Percentiles rank a stretch among this genome's conserved stretches.
These are phyloP conservation scores for Chaetomium fimeti DNA, from an alignment of 495 filamentous ascomycete species.

Conservation along the genomic window DNA sequence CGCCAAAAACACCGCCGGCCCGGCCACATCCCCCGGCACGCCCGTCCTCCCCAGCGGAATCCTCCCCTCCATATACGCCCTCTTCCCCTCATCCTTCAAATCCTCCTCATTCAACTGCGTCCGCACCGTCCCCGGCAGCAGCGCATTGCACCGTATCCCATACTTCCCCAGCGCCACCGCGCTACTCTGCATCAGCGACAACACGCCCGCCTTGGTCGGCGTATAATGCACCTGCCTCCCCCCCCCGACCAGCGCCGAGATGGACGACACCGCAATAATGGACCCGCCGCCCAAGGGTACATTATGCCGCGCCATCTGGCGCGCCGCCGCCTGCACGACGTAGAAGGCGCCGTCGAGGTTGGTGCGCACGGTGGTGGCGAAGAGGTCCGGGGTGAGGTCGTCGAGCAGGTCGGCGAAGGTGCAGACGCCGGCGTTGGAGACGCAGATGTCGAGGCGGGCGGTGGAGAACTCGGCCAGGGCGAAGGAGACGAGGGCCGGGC, in stretches of 20 bases:
- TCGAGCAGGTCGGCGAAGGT: slow-evolving; percentile 79
- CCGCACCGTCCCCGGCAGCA: slow-evolving; percentile 80
- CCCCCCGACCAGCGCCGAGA: slow-evolving; percentile 81
- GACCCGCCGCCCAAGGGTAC: slow-evolving; percentile 59
- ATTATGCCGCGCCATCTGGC: slow-evolving; percentile 68
- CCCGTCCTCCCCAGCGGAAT: slow-evolving; percentile 79
- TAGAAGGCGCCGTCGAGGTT: slow-evolving; percentile 89
- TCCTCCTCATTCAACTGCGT: slow-evolving; percentile 88
- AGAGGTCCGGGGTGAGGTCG: slow-evolving; percentile 63
- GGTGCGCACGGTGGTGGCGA: slow-evolving; percentile 63
- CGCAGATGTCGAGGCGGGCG: slow-evolving; percentile 69
- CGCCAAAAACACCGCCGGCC: slow-evolving; percentile 83
- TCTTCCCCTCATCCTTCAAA: slow-evolving; percentile 66
- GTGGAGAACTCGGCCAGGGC: slow-evolving; percentile 56
- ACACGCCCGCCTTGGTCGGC: slow-evolving; percentile 83
- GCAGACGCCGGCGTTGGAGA: slow-evolving; percentile 86
- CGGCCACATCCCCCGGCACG: slow-evolving; percentile 65
- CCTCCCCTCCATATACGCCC: slow-evolving; percentile 76
- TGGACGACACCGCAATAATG: slow-evolving; percentile 83
- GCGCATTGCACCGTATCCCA: slow-evolving; percentile 77
- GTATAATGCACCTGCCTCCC: slow-evolving; percentile 83
- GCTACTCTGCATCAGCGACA: slow-evolving; percentile 80
- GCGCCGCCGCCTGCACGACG: slow-evolving; percentile 75
- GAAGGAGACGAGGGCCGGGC: slow-evolving; percentile 53
- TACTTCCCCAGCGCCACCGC: slow-evolving; percentile 77